These are phyloP conservation scores for Rhodotorula babjevae DNA, from an alignment of 768 basidiomycete species.

Conservation along the genomic window DNA sequence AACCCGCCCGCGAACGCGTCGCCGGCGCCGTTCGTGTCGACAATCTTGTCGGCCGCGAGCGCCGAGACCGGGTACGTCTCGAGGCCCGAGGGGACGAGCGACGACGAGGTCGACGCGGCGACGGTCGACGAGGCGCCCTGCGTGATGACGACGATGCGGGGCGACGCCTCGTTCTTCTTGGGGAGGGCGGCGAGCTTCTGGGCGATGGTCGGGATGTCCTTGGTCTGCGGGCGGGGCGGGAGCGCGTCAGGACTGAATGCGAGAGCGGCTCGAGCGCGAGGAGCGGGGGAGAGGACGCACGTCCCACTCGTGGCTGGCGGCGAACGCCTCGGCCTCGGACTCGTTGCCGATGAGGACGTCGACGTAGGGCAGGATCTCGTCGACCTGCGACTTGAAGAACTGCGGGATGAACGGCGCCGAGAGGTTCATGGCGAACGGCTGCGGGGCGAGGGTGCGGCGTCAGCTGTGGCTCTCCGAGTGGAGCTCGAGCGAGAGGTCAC, in stretches of 20 bases:
- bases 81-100: slow-evolving; percentile 52
- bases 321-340: slow-evolving; percentile 84
- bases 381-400: slow-evolving; percentile 79
- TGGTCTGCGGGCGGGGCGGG: slow-evolving; percentile 48
- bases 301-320: slow-evolving; percentile 63
- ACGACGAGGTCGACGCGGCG: slow-evolving; percentile 61
- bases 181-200: slow-evolving; percentile 65
- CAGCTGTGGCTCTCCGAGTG: background rate
- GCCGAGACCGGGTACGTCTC: slow-evolving; percentile 58
- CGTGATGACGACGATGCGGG: slow-evolving; percentile 82
- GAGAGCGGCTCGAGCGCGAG: background rate
- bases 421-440: slow-evolving; percentile 88
- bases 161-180: slow-evolving; percentile 65
- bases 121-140: slow-evolving; percentile 77
- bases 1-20: slow-evolving; percentile 97
- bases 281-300: slow-evolving; percentile 42
- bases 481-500: slow-evolving; percentile 10
- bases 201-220: slow-evolving; percentile 66
- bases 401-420: slow-evolving; percentile 96
- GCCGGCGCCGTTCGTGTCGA: slow-evolving; percentile 97
- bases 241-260: background rate
- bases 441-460: background rate
- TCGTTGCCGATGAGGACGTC: slow-evolving; percentile 97
- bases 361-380: slow-evolving; percentile 72
- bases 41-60: slow-evolving; percentile 62